Evolutionary conservation across 345 rosid genomes (phyloP).

Genomic region (Anacardium occidentale): DNA sequence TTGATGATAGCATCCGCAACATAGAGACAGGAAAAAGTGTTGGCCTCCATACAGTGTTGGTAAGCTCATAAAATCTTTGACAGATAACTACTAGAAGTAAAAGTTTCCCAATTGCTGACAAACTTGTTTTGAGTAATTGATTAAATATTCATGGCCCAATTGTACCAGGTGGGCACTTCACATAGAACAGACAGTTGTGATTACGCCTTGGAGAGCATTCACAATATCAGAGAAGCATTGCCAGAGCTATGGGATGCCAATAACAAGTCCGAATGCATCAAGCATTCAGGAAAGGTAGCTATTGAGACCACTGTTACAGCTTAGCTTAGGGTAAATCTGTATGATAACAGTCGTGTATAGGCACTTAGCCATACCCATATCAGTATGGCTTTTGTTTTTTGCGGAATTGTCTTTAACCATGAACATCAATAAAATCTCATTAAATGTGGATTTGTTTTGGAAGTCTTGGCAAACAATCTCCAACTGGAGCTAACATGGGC

Average conservation of each 20-base stretch:
- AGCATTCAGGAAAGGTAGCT: conserved; percentile 39
- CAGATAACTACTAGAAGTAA: not conserved
- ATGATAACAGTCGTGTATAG: too few species aligned
- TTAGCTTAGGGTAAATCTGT: conserved; percentile 38
- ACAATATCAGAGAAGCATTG: conserved; percentile 73
- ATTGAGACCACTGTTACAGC: conserved; percentile 71
- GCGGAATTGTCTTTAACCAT: not conserved
- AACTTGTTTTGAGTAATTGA: not conserved
- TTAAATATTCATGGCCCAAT: not conserved
- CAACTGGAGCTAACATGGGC: not conserved
- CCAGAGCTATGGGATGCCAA: conserved; percentile 68
- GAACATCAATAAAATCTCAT: not conserved
- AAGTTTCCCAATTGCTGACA: not conserved
- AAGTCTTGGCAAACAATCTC: not conserved
- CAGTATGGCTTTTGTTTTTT: too few species aligned
- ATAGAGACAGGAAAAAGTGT: conserved; percentile 59
- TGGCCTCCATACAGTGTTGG: conserved; percentile 80
- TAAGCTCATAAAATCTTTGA: conserved; percentile 29
- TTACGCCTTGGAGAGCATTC: conserved; percentile 75
- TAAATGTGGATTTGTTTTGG: not conserved
- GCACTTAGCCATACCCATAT: not conserved
- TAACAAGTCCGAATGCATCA: conserved; percentile 38
- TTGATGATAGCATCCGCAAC: conserved; percentile 82
- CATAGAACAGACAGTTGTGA: conserved; percentile 65
- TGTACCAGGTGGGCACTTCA: conserved; percentile 66